These are phyloP conservation scores for Parmelia sp. DNA, from an alignment of 495 filamentous ascomycete species.

Conservation along the genomic window DNA sequence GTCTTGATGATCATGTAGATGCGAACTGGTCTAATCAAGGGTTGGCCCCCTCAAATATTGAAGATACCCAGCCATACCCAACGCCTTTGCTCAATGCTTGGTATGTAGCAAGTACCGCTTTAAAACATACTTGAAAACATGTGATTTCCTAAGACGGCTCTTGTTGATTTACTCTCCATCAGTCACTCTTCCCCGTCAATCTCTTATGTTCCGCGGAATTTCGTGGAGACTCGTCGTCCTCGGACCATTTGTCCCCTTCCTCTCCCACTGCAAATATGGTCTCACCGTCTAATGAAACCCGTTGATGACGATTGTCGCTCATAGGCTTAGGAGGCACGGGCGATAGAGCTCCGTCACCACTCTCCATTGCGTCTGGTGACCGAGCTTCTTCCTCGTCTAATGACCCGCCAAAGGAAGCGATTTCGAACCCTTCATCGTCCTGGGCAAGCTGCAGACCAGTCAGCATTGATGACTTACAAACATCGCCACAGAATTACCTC, in stretches of 20 bases:
- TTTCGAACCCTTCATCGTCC: conserved; percentile 98
- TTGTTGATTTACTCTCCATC: neutral
- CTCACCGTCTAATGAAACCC: conserved; percentile 81
- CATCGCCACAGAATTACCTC: conserved; percentile 51
- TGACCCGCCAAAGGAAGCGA: conserved; percentile 80
- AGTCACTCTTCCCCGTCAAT: conserved; percentile 50
- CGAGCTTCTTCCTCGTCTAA: conserved; percentile 61
- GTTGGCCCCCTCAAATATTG: neutral
- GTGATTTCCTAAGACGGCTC: neutral
- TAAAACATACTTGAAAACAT: neutral
- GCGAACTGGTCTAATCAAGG: neutral
- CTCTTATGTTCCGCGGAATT: conserved; percentile 53
- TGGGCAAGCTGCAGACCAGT: conserved; percentile 64
- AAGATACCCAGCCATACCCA: neutral
- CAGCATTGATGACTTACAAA: conserved; percentile 19
- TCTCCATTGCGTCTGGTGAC: conserved; percentile 33
- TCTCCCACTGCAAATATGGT: conserved; percentile 93
- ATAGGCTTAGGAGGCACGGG: conserved; percentile 49
- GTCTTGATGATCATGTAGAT: neutral
- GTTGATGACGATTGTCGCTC: conserved; percentile 32
- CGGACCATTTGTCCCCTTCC: conserved; percentile 69
- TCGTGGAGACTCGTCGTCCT: conserved; percentile 54
- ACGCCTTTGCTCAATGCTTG: conserved; percentile 6
- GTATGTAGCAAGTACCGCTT: neutral
- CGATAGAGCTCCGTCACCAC: conserved; percentile 37